phyloP scores from a whole-genome alignment of 139 green algal species.

The Helicosporidium sp. region DNA sequence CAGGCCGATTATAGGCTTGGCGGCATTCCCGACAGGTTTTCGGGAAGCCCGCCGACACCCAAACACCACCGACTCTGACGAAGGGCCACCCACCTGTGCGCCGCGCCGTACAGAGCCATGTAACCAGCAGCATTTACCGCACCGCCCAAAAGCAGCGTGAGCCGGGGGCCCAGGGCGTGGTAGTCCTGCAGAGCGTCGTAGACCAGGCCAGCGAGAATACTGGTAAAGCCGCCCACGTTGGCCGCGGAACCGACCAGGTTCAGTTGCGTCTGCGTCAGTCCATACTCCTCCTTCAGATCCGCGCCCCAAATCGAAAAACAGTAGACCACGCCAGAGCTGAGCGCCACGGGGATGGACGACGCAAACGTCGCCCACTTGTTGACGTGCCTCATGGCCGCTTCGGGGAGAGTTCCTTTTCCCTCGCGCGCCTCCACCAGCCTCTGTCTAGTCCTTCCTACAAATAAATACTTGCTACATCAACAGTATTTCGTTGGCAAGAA shows the following conservation, averaged over 20 bases:
- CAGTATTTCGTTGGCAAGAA: no score
- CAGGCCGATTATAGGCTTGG: no score
- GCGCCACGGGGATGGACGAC: constrained; percentile 3
- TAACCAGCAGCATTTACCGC: constrained; percentile 16
- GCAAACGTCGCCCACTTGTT: constrained; percentile 14
- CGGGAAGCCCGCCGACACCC: background rate
- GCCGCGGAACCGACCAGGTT: background rate
- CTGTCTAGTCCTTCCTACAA: no score
- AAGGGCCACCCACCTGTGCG: constrained; percentile 5
- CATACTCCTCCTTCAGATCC: constrained; percentile 5
- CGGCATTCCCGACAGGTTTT: no score
- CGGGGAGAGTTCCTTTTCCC: no score
- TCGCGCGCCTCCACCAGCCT: no score
- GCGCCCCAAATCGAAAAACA: constrained; percentile 11
- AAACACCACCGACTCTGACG: background rate
- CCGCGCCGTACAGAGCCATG: constrained; percentile 17
- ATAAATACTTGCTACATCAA: constrained; percentile 1
- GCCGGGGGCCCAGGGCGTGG: constrained; percentile 15
- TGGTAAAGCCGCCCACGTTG: constrained; percentile 13
- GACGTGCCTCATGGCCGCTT: constrained; percentile 4
- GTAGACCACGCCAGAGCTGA: constrained; percentile 11
- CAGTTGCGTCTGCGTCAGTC: constrained; percentile 8
- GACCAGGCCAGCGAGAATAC: constrained; percentile 17
- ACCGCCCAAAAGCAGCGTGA: constrained; percentile 14
- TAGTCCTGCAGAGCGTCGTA: constrained; percentile 16